Base-by-base conservation (phyloP, 2,329 filamentous ascomycete species). In the Paraphaeosphaeria sporulosa region DNA sequence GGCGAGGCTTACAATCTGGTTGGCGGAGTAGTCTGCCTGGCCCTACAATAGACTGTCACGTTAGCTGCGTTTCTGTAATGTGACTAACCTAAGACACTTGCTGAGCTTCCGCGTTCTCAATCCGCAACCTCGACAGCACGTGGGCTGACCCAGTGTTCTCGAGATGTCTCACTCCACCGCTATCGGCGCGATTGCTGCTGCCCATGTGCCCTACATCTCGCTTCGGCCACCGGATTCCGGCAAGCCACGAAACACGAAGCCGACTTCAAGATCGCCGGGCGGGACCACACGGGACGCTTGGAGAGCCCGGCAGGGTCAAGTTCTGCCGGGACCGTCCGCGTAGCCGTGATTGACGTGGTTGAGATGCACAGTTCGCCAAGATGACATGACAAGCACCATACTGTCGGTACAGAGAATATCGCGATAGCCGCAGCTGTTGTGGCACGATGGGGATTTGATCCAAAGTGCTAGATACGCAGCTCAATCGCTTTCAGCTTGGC, bases 231-330 rank as follows among this genome's bases (percentile, higher is more conserved):
- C 52, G 40, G 42, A 55, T 36, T 46, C 17, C 40, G 40, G 42
- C 52, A 56, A 42, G 54, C 44, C 46, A 40, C 44, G 36, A 40
- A 49, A 49, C 15, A 21, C 44, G 21, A 40, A 49, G 32, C 38
- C 54, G 54, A 49, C 54, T 17, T 43, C 12, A 19, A 48, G 54
- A 56, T 56, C 21, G 44, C 44, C 54, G 38, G 36, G 40, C 46
- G 44, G 44, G 32, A 42, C 17, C 8, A 56, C 30, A 40, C 53
- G 38, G 53, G 8, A 15, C 43, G 15, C 23, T 23, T 40, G 13
- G 36, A 32, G 19, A 55, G 23, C 34, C 54, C 54, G 13, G 53
- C 34, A 56, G 8, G 25, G 32, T 56, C 36, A 40, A 27, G 40
- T 48, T 44, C 36, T 50, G 30, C 34, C 21, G 46, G 38, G 53